Evolutionary conservation across 176 grass and related monocot species (phyloP).

Genomic region (Aegilops longissima): DNA sequence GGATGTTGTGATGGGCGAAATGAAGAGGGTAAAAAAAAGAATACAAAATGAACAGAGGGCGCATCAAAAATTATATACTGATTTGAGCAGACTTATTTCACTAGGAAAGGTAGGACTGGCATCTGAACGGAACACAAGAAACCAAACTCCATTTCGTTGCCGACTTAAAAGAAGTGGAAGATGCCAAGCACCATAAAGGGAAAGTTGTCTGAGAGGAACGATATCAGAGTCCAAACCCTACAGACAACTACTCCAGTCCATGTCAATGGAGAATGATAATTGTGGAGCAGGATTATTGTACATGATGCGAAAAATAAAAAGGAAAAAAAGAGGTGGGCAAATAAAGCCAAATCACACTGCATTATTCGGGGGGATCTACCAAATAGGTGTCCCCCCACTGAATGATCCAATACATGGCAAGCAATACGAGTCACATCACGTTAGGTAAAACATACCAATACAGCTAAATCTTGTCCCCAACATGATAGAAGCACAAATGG

Average conservation of each 20-base stretch:
- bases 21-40: neutral
- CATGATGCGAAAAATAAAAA: neutral
- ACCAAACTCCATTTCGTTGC: neutral
- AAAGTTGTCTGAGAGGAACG: neutral
- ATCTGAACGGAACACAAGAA: neutral
- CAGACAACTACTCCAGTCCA: neutral
- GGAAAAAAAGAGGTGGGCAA: neutral
- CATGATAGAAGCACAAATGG: neutral
- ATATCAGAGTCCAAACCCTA: neutral
- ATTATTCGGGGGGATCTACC: neutral
- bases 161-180: neutral
- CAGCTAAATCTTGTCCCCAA: neutral
- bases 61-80: neutral
- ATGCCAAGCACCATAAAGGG: neutral
- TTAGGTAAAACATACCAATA: slow-evolving; percentile 15
- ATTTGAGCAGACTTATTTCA: neutral
- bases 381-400: neutral
- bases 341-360: neutral
- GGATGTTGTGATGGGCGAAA: neutral
- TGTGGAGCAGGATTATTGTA: neutral
- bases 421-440: neutral
- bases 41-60: neutral
- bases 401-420: neutral
- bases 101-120: neutral
- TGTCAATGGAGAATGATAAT: neutral